Evolutionary conservation across 2,329 filamentous ascomycete species (phyloP), one percentile per base, ranked within the genome.

Genomic region (Fusarium fujikuroi): DNA sequence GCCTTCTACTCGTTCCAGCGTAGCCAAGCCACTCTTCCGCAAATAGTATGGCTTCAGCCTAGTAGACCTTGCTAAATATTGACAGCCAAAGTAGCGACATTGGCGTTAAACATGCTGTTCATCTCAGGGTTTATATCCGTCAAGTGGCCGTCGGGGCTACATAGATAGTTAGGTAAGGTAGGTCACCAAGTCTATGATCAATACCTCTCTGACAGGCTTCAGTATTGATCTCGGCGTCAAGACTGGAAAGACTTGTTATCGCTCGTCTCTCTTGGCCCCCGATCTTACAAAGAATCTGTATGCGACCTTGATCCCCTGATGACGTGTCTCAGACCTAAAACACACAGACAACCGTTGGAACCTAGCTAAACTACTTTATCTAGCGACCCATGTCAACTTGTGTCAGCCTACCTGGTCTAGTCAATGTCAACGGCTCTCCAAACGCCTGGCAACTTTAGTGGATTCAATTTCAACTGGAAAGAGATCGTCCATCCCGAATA

Each of bases 271-370:
- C 49, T 43, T 32, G 42, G 30, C 32, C 50, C 39, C 37, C 30
- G 47, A 36, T 57, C 30, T 57, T 57, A 23, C 59, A 61, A 15
- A 34, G n/a, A 54, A 42, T 23, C 37, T 56, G 36, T 46, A 54
- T 34, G 37, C 32, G 23, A 36, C 58, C 36, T 19, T 30, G 21
- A 34, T 63, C 37, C 43, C 49, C 30, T 54, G 58, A 58, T 69
- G 65, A 58, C 66, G 66, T 73, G 70, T 73, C 70, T 73, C 70
- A 73, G 70, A 66, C 50, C 34, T 64, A 43, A 56, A 67, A 52
- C 47, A 58, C 47, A 36, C 49, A 73, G 63, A 66, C 61, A 72
- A 70, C 58, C 70, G 54, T 70, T 70, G 63, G 61, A 61, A 59
- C 70, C 50, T 54, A 28, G 42, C 65, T 60, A 62, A 57, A 59